Percentiles rank a stretch among this genome's conserved stretches.
Evolutionary conservation across 148 eudicot species (phyloP).

Genomic region (Camellia lanceoleosa): DNA sequence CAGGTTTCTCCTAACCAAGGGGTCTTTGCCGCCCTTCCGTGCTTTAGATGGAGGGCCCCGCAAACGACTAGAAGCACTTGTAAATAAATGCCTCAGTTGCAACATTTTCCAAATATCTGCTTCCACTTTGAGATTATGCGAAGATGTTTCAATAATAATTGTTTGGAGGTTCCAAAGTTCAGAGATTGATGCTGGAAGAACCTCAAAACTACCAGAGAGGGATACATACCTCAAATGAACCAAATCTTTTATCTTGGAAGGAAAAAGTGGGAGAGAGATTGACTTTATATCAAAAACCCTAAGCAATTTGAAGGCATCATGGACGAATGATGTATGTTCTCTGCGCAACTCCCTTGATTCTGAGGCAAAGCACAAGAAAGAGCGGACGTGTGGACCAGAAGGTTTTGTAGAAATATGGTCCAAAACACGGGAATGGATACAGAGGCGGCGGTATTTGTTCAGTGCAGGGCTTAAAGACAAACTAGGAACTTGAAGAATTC

Average conservation of each 20-base stretch:
- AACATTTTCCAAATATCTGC: slow-evolving; percentile 44
- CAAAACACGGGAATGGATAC: slow-evolving; percentile 30
- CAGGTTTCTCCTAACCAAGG: slow-evolving; percentile 20
- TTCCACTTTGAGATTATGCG: slow-evolving; percentile 25
- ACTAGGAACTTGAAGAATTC: slow-evolving; percentile 4
- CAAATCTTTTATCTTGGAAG: slow-evolving; percentile 18
- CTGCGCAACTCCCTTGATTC: slow-evolving; percentile 14
- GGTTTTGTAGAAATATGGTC: slow-evolving; percentile 28
- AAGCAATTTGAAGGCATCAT: slow-evolving; percentile 29
- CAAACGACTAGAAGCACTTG: slow-evolving; percentile 29
- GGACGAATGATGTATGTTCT: slow-evolving; percentile 26
- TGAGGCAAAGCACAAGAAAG: slow-evolving; percentile 31
- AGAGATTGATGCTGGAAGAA: slow-evolving; percentile 31
- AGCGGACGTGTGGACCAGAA: slow-evolving; percentile 26
- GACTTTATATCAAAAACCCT: slow-evolving; percentile 36
- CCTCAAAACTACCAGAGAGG: slow-evolving; percentile 20
- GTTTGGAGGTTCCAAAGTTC: slow-evolving; percentile 39
- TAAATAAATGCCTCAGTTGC: slow-evolving; percentile 35
- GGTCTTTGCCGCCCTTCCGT: slow-evolving; percentile 15
- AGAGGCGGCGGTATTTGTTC: slow-evolving; percentile 30
- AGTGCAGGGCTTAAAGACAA: not conserved
- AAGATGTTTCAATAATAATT: slow-evolving; percentile 29
- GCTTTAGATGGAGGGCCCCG: slow-evolving; percentile 23
- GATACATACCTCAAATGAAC: slow-evolving; percentile 36
- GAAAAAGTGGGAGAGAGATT: slow-evolving; percentile 29